Evolutionary conservation across 139 green algal species (phyloP).

Genomic region (Chlorella sorokiniana): DNA sequence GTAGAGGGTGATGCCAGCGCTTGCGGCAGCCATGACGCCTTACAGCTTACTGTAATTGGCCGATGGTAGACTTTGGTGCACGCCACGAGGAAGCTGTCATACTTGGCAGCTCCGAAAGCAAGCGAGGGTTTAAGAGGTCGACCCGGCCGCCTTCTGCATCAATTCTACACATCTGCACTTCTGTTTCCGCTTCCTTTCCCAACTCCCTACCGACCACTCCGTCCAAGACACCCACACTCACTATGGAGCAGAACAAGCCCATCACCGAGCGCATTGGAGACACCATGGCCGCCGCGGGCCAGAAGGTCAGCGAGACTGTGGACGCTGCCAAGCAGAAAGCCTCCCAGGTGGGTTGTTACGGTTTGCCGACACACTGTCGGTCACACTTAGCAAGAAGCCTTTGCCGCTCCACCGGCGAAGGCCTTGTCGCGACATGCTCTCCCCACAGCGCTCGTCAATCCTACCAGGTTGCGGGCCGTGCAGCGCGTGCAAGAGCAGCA

Average conservation of each 20-base stretch:
- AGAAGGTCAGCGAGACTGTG: constrained; percentile 5
- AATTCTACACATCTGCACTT: neutral
- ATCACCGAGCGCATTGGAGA: constrained; percentile 11
- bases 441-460: too few species aligned
- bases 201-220: neutral
- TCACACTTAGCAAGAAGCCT: too few species aligned
- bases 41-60: neutral
- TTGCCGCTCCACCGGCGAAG: too few species aligned
- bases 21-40: neutral
- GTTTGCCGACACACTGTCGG: too few species aligned
- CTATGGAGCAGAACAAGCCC: constrained; percentile 18
- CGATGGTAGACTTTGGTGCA: neutral
- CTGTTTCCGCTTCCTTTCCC: neutral
- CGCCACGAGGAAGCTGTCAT: neutral
- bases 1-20: neutral
- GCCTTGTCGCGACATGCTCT: too few species aligned
- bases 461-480: too few species aligned
- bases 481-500: too few species aligned
- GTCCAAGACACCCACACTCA: neutral
- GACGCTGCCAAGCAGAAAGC: constrained; percentile 6
- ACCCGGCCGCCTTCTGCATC: neutral
- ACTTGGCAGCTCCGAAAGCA: too few species aligned
- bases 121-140: neutral
- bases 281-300: neutral
- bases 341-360: neutral